phyloP scores from a whole-genome alignment of 495 filamentous ascomycete species.

The Margaritispora aquatica region DNA sequence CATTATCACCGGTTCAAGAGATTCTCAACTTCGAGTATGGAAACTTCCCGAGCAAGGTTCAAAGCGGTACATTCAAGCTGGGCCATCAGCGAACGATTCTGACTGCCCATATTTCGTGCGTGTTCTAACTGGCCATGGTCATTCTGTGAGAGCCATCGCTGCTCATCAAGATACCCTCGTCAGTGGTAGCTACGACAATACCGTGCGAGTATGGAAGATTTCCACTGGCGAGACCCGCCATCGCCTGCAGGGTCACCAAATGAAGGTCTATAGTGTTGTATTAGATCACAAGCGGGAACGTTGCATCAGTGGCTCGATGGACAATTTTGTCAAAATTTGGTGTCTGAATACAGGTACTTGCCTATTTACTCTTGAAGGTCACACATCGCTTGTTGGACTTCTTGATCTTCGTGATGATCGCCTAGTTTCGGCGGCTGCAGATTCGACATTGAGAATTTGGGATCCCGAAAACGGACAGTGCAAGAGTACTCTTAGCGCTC shows the following conservation, averaged over 20 bases:
- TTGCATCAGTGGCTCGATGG: conserved; percentile 98
- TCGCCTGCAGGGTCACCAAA: conserved; percentile 77
- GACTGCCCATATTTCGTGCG: conserved; percentile 95
- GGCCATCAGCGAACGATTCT: conserved; percentile 66
- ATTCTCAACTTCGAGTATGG: conserved; percentile 93
- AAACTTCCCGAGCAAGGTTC: conserved; percentile 81
- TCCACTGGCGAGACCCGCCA: conserved; percentile 89
- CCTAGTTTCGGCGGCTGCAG: conserved; percentile 90
- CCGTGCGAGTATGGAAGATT: conserved; percentile 95
- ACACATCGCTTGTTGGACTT: conserved; percentile 88
- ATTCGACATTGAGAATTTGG: conserved; percentile 95
- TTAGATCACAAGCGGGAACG: conserved; percentile 86
- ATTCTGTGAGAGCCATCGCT: conserved; percentile 97
- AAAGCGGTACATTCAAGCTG: conserved; percentile 66
- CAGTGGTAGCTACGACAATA: conserved; percentile 96
- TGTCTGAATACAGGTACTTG: conserved; percentile 83
- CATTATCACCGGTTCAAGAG: conserved; percentile 95
- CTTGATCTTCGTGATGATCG: conserved; percentile 82
- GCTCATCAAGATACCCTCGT: conserved; percentile 94
- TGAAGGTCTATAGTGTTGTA: conserved; percentile 98
- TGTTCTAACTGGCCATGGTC: conserved; percentile 75
- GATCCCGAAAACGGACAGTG: conserved; percentile 91
- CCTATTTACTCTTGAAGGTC: conserved; percentile 87
- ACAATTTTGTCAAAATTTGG: conserved; percentile 97
- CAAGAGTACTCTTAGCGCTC: conserved; percentile 80